Conservation (phyloP, 257 asterid species). For the Petunia axillaris region DNA sequence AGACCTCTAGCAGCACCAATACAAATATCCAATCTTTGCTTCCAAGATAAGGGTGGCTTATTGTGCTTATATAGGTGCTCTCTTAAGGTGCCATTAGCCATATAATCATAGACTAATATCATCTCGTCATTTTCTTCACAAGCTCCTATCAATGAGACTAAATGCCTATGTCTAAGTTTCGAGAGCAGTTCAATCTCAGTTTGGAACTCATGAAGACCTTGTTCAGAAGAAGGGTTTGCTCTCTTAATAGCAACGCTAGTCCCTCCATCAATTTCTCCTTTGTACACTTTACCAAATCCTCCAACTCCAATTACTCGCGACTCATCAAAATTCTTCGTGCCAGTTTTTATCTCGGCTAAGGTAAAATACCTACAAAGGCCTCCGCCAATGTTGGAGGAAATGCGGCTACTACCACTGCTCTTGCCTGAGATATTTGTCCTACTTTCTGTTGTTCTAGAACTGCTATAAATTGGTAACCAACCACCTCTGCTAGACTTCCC, state of each 20-base stretch:
- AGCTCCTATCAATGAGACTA: constrained; percentile 78
- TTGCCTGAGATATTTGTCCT: constrained; percentile 33
- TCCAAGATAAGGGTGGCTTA: constrained; percentile 51
- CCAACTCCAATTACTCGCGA: constrained; percentile 71
- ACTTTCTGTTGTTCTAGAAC: constrained; percentile 41
- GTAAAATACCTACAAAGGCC: constrained; percentile 66
- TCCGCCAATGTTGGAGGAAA: constrained; percentile 49
- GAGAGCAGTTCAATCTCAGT: constrained; percentile 81
- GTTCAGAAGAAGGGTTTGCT: constrained; percentile 63
- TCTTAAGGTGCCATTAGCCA: constrained; percentile 82
- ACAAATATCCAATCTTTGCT: constrained; percentile 65
- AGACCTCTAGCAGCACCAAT: constrained; percentile 78
- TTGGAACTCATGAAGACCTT: constrained; percentile 70
- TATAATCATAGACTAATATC: constrained; percentile 80
- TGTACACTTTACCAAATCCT: constrained; percentile 85
- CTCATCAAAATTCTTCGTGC: constrained; percentile 61
- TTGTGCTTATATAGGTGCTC: constrained; percentile 59
- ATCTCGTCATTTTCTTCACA: constrained; percentile 77
- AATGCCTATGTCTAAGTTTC: constrained; percentile 71
- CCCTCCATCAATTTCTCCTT: constrained; percentile 55
- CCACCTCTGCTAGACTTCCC: constrained; percentile 26
- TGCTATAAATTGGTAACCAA: constrained; percentile 59
- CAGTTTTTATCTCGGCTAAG: constrained; percentile 56
- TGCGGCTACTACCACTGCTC: constrained; percentile 43
- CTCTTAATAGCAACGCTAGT: constrained; percentile 67